Conservation (phyloP, 805 yeast species). For the Metschnikowia sp. region DNA sequence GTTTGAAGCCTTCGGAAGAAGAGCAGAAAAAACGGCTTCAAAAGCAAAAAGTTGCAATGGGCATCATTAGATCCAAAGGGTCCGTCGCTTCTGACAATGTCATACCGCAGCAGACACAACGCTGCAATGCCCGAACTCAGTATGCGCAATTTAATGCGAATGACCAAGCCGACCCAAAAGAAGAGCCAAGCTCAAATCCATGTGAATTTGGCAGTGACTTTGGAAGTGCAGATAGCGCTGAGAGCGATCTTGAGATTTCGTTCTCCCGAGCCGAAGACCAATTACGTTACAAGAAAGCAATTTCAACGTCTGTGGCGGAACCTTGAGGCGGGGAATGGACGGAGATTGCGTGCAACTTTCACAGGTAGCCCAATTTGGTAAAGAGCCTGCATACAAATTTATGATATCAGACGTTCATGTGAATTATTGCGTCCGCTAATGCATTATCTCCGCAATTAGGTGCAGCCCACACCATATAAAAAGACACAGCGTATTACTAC, state of each 20-base stretch:
- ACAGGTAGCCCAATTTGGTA: background rate
- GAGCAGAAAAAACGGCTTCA: conserved; percentile 13
- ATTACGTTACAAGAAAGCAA: conserved; percentile 14
- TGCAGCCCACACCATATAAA: conserved; percentile 1
- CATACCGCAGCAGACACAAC: too few relatives aligned
- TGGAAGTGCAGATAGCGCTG: conserved; percentile 13
- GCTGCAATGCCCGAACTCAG: too few relatives aligned
- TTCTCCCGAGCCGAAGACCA: conserved; percentile 25
- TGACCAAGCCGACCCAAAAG: background rate
- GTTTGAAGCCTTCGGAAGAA: conserved; percentile 18
- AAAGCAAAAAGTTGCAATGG: conserved; percentile 26
- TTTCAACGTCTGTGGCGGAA: conserved; percentile 3
- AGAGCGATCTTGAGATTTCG: conserved; percentile 31
- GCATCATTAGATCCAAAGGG: background rate
- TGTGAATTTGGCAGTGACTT: conserved; percentile 3
- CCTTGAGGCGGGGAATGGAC: conserved; percentile 1
- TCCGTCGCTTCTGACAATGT: background rate
- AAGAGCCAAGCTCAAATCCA: background rate
- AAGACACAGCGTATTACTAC: background rate
- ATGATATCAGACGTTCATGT: background rate
- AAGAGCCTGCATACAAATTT: background rate
- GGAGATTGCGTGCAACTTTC: background rate
- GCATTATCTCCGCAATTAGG: conserved; percentile 5
- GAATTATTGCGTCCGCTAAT: conserved; percentile 4
- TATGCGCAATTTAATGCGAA: background rate